Percentiles rank a stretch among this genome's conserved stretches.
phyloP scores from a whole-genome alignment of 2,329 filamentous ascomycete species.

The Metarhizium brunneum region DNA sequence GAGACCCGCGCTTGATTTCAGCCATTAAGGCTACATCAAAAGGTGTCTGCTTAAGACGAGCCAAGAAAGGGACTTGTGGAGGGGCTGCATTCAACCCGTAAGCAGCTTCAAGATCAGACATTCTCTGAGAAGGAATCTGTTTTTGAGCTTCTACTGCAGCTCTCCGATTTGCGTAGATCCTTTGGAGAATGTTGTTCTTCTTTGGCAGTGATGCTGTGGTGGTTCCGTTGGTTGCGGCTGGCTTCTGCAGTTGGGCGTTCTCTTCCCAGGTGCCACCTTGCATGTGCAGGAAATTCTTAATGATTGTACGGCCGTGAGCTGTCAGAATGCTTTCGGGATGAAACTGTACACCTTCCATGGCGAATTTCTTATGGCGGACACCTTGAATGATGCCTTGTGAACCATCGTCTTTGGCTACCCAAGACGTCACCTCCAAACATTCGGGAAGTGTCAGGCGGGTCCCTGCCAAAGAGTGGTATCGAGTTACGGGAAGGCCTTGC shows the following conservation, averaged over 20 bases:
- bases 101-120: constrained; percentile 73
- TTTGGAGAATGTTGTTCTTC: constrained; percentile 78
- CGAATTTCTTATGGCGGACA: constrained; percentile 82
- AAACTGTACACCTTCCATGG: constrained; percentile 95
- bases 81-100: constrained; percentile 81
- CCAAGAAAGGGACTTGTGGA: constrained; percentile 70
- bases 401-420: constrained; percentile 69
- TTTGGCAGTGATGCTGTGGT: constrained; percentile 31
- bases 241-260: constrained; percentile 51
- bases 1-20: constrained; percentile 93
- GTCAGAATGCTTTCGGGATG: constrained; percentile 97
- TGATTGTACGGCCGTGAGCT: constrained; percentile 77
- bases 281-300: constrained; percentile 84
- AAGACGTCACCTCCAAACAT: constrained; percentile 82
- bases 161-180: constrained; percentile 78
- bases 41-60: constrained; percentile 69
- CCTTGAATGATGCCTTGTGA: constrained; percentile 90
- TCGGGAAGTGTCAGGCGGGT: constrained; percentile 80
- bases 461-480: constrained; percentile 93
- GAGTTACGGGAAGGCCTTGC: constrained; percentile 76
- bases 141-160: constrained; percentile 73
- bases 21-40: constrained; percentile 92
- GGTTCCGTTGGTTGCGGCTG: constrained; percentile 19
- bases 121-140: constrained; percentile 72
- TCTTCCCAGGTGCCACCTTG: constrained; percentile 87